Evolutionary conservation across 768 basidiomycete species (phyloP), one percentile per base, ranked within the genome.

Genomic region (Boletales sp.): DNA sequence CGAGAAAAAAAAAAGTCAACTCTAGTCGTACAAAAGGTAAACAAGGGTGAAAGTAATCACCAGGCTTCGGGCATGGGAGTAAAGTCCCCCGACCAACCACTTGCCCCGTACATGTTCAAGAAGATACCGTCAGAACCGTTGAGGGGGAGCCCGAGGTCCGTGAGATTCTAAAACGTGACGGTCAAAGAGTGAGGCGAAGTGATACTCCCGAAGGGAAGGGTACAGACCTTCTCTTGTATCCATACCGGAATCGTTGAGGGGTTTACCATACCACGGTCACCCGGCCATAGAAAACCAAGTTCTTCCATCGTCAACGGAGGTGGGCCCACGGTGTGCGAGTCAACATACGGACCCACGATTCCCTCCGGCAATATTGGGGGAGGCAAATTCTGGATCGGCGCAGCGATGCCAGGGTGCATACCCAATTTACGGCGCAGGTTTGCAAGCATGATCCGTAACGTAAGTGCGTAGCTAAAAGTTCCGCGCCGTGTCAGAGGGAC

Each of bases 121-220:
- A 97, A 94, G 45, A 95, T 86, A 12, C 87, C 90, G 58, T 97
- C 94, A 4, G 86, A 88, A 39, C 94, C 94, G 58, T 94, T 94
- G 34, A 83, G 75, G n/a, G 94, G 94, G 46, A 97, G 72, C 14
- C 94, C 91, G 13, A 97, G 82, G 67, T 97, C 94, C 14, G 84
- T 83, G 55, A 94, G 71, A 63, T 83, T 93, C 90, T 95, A 69
- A 43, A 50, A 51, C 10, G 9, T 40, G 27, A 4, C n/a, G 42
- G 8, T 11, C 32, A 19, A 30, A 32, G 14, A 15, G 50, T 51
- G 47, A 52, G 37, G 17, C 14, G 35, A 37, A 30, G 5, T 40
- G 11, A 30, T 18, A 30, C 21, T 29, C 1, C 5, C n/a, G 15
- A 27, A 31, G 45, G 36, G 35, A 45, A 36, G 27, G 24, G 15